Conservation (phyloP, 2,329 filamentous ascomycete species). For the Phaeophleospora eucalypticola region DNA sequence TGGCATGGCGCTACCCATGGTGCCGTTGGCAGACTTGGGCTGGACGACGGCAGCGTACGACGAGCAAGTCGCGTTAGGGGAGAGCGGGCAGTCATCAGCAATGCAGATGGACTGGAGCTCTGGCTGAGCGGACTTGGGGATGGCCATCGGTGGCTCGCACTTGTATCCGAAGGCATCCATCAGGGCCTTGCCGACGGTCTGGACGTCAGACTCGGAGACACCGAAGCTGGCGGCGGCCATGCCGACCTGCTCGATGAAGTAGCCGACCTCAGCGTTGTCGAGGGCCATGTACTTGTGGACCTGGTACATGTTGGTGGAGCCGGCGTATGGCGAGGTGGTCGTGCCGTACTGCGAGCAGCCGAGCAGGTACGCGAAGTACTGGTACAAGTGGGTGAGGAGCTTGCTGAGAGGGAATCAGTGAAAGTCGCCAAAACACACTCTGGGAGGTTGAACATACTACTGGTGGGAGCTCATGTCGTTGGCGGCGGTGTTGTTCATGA, state of each 20-base stretch:
- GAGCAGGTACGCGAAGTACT: constrained; percentile 58
- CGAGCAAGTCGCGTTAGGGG: constrained; percentile 45
- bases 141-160: constrained; percentile 46
- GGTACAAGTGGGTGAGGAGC: constrained; percentile 59
- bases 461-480: constrained; percentile 50
- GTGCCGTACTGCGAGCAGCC: constrained; percentile 52
- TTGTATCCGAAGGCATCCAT: constrained; percentile 49
- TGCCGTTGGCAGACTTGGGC: constrained; percentile 8
- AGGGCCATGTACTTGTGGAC: constrained; percentile 58
- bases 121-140: constrained; percentile 44
- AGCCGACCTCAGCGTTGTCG: constrained; percentile 48
- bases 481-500: constrained; percentile 54
- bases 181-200: constrained; percentile 48
- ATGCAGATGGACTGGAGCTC: constrained; percentile 57
- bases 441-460: constrained; percentile 45
- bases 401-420: constrained; percentile 34
- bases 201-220: constrained; percentile 52
- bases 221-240: constrained; percentile 56
- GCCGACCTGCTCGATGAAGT: constrained; percentile 59
- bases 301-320: constrained; percentile 46
- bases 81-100: constrained; percentile 46
- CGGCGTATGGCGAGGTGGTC: constrained; percentile 50
- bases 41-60: constrained; percentile 36
- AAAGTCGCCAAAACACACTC: not conserved
- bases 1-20: not conserved